These are phyloP conservation scores for Venturiaceae sp. DNA, from an alignment of 2,329 filamentous ascomycete genomes.

Conservation along the genomic window DNA sequence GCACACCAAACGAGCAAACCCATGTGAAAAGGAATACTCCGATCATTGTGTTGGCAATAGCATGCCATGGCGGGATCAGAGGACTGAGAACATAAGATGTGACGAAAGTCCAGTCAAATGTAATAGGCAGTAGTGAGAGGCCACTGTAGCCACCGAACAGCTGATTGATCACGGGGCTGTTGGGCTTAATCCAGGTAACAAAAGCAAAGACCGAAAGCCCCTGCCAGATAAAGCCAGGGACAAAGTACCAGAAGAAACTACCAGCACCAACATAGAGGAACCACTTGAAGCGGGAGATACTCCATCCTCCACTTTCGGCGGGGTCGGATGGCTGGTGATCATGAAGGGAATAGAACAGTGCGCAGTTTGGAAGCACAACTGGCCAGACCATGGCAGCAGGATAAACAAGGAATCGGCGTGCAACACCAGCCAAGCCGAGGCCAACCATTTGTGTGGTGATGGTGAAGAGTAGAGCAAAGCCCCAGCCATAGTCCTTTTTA, in stretches of 20 bases:
- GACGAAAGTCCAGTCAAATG: conserved; percentile 10
- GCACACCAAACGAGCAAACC: conserved; percentile 18
- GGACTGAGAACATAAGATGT: conserved; percentile 4
- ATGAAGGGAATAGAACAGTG: conserved; percentile 64
- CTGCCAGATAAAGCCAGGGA: conserved; percentile 59
- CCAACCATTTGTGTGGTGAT: conserved; percentile 58
- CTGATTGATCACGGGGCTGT: conserved; percentile 60
- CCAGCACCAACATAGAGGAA: conserved; percentile 34
- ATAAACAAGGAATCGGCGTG: conserved; percentile 16
- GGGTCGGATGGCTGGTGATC: conserved; percentile 41
- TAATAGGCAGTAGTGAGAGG: conserved; percentile 52
- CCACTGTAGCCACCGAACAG: conserved; percentile 62
- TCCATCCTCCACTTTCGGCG: conserved; percentile 50
- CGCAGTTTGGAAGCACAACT: conserved; percentile 53
- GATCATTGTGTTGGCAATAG: conserved; percentile 5
- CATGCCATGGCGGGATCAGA: conserved; percentile 6
- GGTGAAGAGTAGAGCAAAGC: conserved; percentile 38
- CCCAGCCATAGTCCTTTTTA: conserved; percentile 32
- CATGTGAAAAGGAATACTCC: background rate
- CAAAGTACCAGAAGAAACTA: conserved; percentile 49
- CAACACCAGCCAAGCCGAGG: conserved; percentile 16
- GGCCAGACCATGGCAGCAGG: conserved; percentile 70
- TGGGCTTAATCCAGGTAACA: conserved; percentile 60
- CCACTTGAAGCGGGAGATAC: conserved; percentile 55
- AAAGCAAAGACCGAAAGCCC: conserved; percentile 64